phyloP scores from a whole-genome alignment of 768 basidiomycete species.

The Xanthoconium stramineum region DNA sequence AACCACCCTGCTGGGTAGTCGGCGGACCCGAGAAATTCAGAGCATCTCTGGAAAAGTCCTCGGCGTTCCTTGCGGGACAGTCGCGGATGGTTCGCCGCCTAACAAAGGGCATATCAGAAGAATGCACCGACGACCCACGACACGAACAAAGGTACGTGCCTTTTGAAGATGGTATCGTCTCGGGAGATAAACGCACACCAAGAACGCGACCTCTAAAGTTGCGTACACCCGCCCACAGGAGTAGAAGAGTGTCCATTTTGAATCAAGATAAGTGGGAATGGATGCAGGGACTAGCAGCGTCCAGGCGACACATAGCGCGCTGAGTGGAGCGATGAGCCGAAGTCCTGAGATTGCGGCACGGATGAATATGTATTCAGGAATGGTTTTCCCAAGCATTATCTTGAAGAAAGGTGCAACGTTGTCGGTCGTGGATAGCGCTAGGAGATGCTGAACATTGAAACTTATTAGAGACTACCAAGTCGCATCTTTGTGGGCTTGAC shows the following conservation, averaged over 20 bases:
- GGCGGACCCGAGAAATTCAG: slow-evolving; percentile 14
- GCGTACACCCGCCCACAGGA: slow-evolving; percentile 32
- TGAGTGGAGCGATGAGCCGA: slow-evolving; percentile 49
- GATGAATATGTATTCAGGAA: slow-evolving; percentile 55
- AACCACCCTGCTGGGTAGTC: slow-evolving; percentile 55
- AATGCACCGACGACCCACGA: not conserved
- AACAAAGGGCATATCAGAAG: not conserved
- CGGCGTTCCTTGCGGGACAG: slow-evolving; percentile 40
- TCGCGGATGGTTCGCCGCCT: slow-evolving; percentile 40
- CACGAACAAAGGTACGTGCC: slow-evolving; percentile 20
- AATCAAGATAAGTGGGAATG: not conserved
- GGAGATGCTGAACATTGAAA: not conserved
- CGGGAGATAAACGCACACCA: slow-evolving; percentile 47
- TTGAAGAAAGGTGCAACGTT: not conserved
- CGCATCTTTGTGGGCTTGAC: too few species aligned
- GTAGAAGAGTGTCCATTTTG: slow-evolving; percentile 5
- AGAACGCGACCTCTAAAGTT: slow-evolving; percentile 46
- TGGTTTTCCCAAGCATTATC: slow-evolving; percentile 45
- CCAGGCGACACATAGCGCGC: slow-evolving; percentile 37
- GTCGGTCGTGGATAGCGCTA: too few species aligned
- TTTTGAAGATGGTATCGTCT: slow-evolving; percentile 45
- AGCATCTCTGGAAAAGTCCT: slow-evolving; percentile 49
- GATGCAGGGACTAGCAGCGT: slow-evolving; percentile 10
- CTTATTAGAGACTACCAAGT: too few species aligned
- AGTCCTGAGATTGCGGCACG: slow-evolving; percentile 42